phyloP scores from a whole-genome alignment of 768 basidiomycete species.

The Tricholoma flavovirens region DNA sequence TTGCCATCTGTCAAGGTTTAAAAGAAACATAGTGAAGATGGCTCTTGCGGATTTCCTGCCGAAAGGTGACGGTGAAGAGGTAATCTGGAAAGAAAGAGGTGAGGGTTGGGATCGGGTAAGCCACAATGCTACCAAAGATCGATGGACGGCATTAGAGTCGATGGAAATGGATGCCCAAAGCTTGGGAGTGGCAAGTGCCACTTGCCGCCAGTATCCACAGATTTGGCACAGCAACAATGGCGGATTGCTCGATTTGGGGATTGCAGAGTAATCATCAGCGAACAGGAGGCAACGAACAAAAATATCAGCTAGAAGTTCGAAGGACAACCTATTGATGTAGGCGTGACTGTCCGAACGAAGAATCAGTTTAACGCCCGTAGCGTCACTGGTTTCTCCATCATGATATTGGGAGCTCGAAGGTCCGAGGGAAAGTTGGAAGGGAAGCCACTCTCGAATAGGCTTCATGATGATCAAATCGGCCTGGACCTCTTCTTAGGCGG shows the following conservation, averaged over 20 bases:
- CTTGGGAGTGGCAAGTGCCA: not conserved
- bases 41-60: not conserved
- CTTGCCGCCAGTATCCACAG: slow-evolving; percentile 1
- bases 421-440: not conserved
- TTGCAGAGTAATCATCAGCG: not conserved
- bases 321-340: not conserved
- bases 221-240: slow-evolving; percentile 3
- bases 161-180: not conserved
- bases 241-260: not conserved
- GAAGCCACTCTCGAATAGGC: not conserved
- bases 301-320: not conserved
- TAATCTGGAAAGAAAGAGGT: not conserved
- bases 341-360: not conserved
- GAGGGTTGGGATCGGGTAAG: not conserved
- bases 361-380: not conserved
- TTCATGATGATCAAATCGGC: not conserved
- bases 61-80: not conserved
- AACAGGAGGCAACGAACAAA: not conserved
- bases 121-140: not conserved
- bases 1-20: not conserved
- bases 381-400: not conserved
- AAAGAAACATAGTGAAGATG: not conserved
- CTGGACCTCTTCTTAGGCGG: not conserved
- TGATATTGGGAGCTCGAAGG: not conserved
- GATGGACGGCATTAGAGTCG: not conserved